Conservation (phyloP, 164 flowering plant species). For the grape (Vitis vinifera) region DNA sequence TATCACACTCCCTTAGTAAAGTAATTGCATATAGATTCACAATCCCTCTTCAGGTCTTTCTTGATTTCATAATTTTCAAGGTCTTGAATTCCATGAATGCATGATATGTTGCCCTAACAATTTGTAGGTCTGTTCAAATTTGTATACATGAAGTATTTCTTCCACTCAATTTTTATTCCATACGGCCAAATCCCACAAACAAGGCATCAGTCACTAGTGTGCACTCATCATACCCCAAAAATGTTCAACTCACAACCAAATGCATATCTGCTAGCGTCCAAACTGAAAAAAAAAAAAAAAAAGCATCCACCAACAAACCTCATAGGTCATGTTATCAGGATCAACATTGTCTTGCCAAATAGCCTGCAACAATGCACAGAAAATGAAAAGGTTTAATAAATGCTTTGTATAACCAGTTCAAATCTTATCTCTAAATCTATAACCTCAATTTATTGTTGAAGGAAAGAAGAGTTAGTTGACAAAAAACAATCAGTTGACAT, state of each 20-base stretch:
- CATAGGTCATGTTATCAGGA: slow-evolving; percentile 52
- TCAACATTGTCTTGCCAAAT: slow-evolving; percentile 47
- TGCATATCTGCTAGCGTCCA: no score
- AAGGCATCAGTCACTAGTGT: neutral
- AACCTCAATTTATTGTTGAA: neutral
- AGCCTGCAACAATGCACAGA: slow-evolving; percentile 21
- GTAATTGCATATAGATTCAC: no score
- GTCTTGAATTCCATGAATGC: no score
- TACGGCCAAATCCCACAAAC: neutral
- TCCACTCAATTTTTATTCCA: no score
- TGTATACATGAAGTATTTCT: neutral
- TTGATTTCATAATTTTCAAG: no score
- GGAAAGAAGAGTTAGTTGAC: no score
- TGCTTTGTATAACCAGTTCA: neutral
- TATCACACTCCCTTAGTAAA: no score
- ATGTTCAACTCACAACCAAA: neutral
- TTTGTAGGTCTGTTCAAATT: no score
- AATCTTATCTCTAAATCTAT: neutral
- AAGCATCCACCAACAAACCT: slow-evolving; percentile 20
- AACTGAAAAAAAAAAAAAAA: no score
- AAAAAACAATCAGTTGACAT: no score
- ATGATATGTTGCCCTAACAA: no score
- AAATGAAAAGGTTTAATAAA: neutral
- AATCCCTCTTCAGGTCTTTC: no score
- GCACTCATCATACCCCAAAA: neutral